Conservation (phyloP, 805 yeast species). For the Myxozyma nipponensis region DNA sequence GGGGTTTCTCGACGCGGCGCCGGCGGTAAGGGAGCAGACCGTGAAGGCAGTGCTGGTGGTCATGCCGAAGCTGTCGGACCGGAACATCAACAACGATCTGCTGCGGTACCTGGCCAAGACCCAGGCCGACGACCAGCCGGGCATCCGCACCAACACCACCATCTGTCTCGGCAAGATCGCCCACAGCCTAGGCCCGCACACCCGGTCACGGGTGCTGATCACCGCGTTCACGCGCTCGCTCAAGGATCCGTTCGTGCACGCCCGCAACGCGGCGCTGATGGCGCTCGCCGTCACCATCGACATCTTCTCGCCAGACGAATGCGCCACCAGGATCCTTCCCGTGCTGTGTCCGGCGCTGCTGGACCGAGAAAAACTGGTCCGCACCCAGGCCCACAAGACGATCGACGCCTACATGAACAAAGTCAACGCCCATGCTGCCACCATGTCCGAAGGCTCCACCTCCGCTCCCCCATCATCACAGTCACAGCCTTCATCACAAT, state of each 20-base stretch:
- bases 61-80: constrained; percentile 55
- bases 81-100: constrained; percentile 83
- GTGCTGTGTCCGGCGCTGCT: constrained; percentile 79
- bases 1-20: constrained; percentile 83
- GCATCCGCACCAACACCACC: constrained; percentile 73
- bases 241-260: constrained; percentile 71
- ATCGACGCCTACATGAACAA: constrained; percentile 59
- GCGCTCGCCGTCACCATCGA: constrained; percentile 66
- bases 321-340: constrained; percentile 76
- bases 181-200: constrained; percentile 49
- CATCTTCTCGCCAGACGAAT: constrained; percentile 66
- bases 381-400: constrained; percentile 66
- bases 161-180: constrained; percentile 66
- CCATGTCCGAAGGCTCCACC: constrained; percentile 13
- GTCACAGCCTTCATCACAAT: constrained; percentile 14
- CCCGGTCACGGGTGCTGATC: constrained; percentile 67
- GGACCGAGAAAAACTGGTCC: constrained; percentile 66
- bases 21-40: constrained; percentile 75
- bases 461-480: constrained; percentile 11
- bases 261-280: constrained; percentile 69
- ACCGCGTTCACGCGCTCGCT: constrained; percentile 84
- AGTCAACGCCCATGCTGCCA: constrained; percentile 47
- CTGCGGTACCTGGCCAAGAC: constrained; percentile 75
- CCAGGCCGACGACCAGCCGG: constrained; percentile 71
- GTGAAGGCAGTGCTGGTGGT: constrained; percentile 53